A percentile compares a stretch with the other conserved stretches of the same genome.
phyloP scores from a whole-genome alignment of 805 yeast genomes.

The Barnettozyma botsteinii region DNA sequence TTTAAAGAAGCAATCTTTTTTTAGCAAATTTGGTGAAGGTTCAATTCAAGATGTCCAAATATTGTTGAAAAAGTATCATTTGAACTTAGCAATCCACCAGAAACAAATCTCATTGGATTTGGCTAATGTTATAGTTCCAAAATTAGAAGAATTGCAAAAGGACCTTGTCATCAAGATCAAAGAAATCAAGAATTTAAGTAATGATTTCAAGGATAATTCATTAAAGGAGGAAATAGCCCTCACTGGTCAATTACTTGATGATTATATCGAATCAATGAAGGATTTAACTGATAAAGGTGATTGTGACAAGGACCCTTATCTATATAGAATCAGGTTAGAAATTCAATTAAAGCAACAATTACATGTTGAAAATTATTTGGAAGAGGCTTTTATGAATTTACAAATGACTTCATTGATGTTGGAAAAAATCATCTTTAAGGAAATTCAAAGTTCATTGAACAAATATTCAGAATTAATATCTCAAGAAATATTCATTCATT shows the following conservation, averaged over 20 bases:
- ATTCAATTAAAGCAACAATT: constrained; percentile 71
- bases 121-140: constrained; percentile 54
- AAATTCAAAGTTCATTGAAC: constrained; percentile 74
- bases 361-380: constrained; percentile 76
- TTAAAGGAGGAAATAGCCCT: constrained; percentile 63
- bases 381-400: constrained; percentile 82
- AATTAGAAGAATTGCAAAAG: constrained; percentile 60
- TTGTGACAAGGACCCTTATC: constrained; percentile 64
- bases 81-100: constrained; percentile 54
- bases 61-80: constrained; percentile 60
- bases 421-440: constrained; percentile 80
- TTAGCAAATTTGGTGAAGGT: constrained; percentile 63
- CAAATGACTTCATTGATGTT: constrained; percentile 83
- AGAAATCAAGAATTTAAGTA: constrained; percentile 74
- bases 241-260: constrained; percentile 52
- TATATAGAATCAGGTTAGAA: constrained; percentile 65
- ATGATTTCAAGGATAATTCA: constrained; percentile 66
- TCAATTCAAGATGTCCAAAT: constrained; percentile 82
- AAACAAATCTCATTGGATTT: constrained; percentile 50
- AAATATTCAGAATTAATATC: constrained; percentile 66
- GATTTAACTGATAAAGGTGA: constrained; percentile 39
- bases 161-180: constrained; percentile 78
- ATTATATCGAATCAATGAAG: constrained; percentile 55
- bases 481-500: constrained; percentile 65
- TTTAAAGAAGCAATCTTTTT: constrained; percentile 41